phyloP scores from a whole-genome alignment of 768 basidiomycete genomes.

The Lentinula raphanica region DNA sequence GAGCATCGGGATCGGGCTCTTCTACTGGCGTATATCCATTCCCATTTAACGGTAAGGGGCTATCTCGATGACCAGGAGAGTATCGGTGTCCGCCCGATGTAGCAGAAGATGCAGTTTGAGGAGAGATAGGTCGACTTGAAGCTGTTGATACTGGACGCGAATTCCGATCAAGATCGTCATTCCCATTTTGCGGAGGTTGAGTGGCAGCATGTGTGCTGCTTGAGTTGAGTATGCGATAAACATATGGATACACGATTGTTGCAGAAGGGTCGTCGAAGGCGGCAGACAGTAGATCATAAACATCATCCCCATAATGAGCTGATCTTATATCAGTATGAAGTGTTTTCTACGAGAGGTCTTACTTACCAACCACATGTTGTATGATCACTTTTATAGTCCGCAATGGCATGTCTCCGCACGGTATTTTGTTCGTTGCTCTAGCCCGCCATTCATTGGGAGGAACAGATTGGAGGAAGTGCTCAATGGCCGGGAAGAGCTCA shows the following conservation, averaged over 20 bases:
- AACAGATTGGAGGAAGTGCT: constrained; percentile 89
- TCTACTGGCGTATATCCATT: constrained; percentile 50
- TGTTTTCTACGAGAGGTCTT: not conserved
- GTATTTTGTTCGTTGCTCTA: constrained; percentile 83
- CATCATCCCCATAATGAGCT: constrained; percentile 84
- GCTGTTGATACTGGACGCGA: constrained; percentile 50
- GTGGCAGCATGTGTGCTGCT: constrained; percentile 41
- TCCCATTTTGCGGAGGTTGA: constrained; percentile 28
- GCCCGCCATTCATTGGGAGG: constrained; percentile 96
- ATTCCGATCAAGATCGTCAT: constrained; percentile 28
- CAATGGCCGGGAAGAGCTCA: constrained; percentile 86
- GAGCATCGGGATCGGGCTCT: constrained; percentile 85
- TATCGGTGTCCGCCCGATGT: constrained; percentile 47
- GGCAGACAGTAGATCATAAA: constrained; percentile 84
- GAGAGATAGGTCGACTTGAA: constrained; percentile 68
- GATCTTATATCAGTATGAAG: not conserved
- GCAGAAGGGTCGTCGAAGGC: constrained; percentile 96
- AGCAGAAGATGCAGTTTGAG: constrained; percentile 48
- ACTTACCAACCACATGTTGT: constrained; percentile 92
- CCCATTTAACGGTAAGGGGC: constrained; percentile 59
- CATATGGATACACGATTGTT: constrained; percentile 95
- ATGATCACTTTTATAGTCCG: constrained; percentile 98
- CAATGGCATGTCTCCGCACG: constrained; percentile 96
- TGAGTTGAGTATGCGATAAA: constrained; percentile 85
- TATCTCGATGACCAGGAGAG: constrained; percentile 58